Conservation (phyloP, 805 yeast species). For the Ogataea sp. region DNA sequence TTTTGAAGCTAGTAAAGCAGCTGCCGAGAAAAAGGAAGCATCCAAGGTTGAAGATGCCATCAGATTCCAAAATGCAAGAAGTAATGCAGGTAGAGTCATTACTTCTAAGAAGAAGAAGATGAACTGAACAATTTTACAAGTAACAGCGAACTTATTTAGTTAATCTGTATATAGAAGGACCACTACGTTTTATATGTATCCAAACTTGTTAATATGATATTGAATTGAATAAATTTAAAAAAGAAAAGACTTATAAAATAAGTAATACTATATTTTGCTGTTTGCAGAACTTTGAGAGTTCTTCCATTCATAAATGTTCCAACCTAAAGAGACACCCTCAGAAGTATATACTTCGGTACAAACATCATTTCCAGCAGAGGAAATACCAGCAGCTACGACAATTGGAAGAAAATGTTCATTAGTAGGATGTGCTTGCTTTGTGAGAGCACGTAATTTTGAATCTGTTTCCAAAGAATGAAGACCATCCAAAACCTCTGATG, state of each 20-base stretch:
- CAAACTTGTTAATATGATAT: neutral
- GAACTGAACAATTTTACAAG: neutral
- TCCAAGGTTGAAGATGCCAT: slow-evolving; percentile 19
- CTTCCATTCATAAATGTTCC: slow-evolving; percentile 58
- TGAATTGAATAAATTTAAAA: neutral
- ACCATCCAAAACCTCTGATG: slow-evolving; percentile 24
- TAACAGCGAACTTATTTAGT: neutral
- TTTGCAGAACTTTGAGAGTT: neutral
- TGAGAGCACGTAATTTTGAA: slow-evolving; percentile 23
- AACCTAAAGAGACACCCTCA: slow-evolving; percentile 45
- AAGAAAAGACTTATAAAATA: too few species aligned
- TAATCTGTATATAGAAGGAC: too few species aligned
- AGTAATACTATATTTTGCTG: too few species aligned
- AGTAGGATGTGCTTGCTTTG: slow-evolving; percentile 58
- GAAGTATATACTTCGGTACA: slow-evolving; percentile 40
- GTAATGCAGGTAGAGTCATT: slow-evolving; percentile 18
- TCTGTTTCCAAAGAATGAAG: slow-evolving; percentile 29
- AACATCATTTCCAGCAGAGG: slow-evolving; percentile 27
- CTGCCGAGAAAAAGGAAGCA: slow-evolving; percentile 12
- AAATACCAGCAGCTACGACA: slow-evolving; percentile 52
- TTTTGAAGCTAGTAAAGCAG: slow-evolving; percentile 12
- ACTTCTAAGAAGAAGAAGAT: slow-evolving; percentile 16
- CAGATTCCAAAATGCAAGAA: slow-evolving; percentile 17
- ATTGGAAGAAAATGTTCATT: slow-evolving; percentile 67
- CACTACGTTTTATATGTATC: too few species aligned